A percentile compares a stretch with the other conserved stretches of the same genome.
Conservation (phyloP, 2,329 filamentous ascomycete genomes). For the Ceratocystis papillata region DNA sequence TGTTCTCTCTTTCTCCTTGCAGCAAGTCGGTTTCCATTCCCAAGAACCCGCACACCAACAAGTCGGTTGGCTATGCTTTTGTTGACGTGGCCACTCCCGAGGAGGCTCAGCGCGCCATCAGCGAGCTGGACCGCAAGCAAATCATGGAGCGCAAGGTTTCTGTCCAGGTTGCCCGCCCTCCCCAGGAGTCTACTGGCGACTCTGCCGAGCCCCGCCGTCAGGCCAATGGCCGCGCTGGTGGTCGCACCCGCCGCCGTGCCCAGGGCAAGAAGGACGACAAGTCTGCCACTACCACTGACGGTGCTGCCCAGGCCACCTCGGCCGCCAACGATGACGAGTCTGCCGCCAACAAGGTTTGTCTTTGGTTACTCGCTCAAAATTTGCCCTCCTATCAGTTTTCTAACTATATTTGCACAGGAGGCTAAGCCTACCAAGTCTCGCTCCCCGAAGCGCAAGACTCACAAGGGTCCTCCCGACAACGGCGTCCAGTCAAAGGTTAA, state of each 20-base stretch:
- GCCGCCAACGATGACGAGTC: conserved; percentile 41
- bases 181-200: conserved; percentile 75
- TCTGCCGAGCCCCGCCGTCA: conserved; percentile 54
- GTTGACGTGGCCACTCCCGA: conserved; percentile 91
- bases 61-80: conserved; percentile 97
- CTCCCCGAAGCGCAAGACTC: conserved; percentile 42
- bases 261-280: conserved; percentile 42
- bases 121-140: conserved; percentile 91
- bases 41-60: conserved; percentile 97
- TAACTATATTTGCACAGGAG: conserved; percentile 34
- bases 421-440: conserved; percentile 45
- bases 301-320: conserved; percentile 32
- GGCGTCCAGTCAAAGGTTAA: conserved; percentile 98
- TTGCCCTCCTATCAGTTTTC: background rate
- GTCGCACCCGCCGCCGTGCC: conserved; percentile 55
- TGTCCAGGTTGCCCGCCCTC: conserved; percentile 96
- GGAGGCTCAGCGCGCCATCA: conserved; percentile 91
- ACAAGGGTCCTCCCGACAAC: conserved; percentile 80
- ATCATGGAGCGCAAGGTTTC: conserved; percentile 98
- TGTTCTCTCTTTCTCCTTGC: conserved; percentile 29
- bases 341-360: conserved; percentile 23
- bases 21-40: conserved; percentile 99
- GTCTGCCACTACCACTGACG: conserved; percentile 26
- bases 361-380: background rate
- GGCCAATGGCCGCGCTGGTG: conserved; percentile 54